Percentiles rank a stretch among this genome's conserved stretches.
Evolutionary conservation across 202 grass and related monocot species (phyloP).

Genomic region (Eragrostis tef): DNA sequence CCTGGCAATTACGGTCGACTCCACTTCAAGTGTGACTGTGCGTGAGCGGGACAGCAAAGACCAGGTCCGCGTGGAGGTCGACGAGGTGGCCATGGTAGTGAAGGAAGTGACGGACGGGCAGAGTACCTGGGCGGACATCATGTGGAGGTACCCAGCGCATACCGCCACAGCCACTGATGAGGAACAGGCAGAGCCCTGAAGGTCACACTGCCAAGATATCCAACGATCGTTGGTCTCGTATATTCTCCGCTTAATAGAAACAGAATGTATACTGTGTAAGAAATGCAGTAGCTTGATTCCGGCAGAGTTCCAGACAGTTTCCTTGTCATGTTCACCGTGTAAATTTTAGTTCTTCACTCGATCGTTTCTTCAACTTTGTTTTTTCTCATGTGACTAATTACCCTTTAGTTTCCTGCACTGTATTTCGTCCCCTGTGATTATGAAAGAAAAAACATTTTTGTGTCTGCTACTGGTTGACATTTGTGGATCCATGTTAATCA

Average conservation of each 20-base stretch:
- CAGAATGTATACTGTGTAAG: background rate
- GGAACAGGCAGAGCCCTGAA: slow-evolving; percentile 53
- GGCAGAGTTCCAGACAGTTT: background rate
- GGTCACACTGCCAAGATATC: background rate
- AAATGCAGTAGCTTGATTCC: background rate
- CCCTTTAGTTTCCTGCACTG: background rate
- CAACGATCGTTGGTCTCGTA: slow-evolving; percentile 6
- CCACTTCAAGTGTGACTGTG: slow-evolving; percentile 65
- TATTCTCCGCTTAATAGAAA: slow-evolving; percentile 24
- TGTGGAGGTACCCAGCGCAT: slow-evolving; percentile 75
- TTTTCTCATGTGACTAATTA: background rate
- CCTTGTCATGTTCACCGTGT: background rate
- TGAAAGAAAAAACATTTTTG: background rate
- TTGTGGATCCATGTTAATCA: background rate
- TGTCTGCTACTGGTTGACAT: background rate
- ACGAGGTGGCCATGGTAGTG: slow-evolving; percentile 74
- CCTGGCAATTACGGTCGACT: slow-evolving; percentile 60
- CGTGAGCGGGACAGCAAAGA: slow-evolving; percentile 83
- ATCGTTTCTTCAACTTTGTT: no score
- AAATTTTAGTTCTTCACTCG: background rate
- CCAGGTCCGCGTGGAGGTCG: slow-evolving; percentile 65
- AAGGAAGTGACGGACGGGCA: slow-evolving; percentile 69
- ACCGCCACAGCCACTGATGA: slow-evolving; percentile 46
- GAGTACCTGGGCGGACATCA: slow-evolving; percentile 83
- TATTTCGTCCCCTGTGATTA: background rate